Percentiles rank a stretch among this genome's conserved stretches.
These are phyloP conservation scores for Xylogone sp. DNA, from an alignment of 2,329 filamentous ascomycete genomes.

Conservation along the genomic window DNA sequence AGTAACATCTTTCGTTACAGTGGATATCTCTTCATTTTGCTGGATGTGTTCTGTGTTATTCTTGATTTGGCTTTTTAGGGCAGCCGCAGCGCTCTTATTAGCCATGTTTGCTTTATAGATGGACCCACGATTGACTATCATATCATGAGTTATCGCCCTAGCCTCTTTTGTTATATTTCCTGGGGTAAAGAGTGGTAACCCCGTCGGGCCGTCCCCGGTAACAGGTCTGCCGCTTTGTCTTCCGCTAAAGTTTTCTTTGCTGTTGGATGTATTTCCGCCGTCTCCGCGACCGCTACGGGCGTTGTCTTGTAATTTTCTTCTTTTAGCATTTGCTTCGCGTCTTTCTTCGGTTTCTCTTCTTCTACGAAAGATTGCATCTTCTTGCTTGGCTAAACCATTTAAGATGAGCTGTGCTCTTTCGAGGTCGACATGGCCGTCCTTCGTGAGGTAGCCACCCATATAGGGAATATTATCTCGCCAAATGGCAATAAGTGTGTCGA, in stretches of 20 bases:
- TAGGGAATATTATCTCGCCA: slow-evolving; percentile 88
- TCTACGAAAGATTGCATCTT: slow-evolving; percentile 88
- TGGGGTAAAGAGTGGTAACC: slow-evolving; percentile 55
- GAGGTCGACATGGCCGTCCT: slow-evolving; percentile 89
- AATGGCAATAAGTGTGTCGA: slow-evolving; percentile 92
- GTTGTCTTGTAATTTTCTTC: slow-evolving; percentile 67
- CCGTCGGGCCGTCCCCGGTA: slow-evolving; percentile 31
- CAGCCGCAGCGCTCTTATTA: slow-evolving; percentile 92
- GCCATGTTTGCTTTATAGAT: slow-evolving; percentile 69
- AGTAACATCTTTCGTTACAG: slow-evolving; percentile 5
- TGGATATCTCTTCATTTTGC: slow-evolving; percentile 9
- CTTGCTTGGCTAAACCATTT: slow-evolving; percentile 82
- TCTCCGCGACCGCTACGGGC: slow-evolving; percentile 24
- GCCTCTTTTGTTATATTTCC: slow-evolving; percentile 52
- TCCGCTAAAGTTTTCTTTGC: slow-evolving; percentile 22
- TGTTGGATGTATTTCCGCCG: slow-evolving; percentile 28
- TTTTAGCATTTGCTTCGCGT: slow-evolving; percentile 73
- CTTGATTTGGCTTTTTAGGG: slow-evolving; percentile 70
- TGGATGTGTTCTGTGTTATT: slow-evolving; percentile 28
- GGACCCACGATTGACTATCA: slow-evolving; percentile 73
- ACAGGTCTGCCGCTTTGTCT: slow-evolving; percentile 17
- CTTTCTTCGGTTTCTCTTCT: slow-evolving; percentile 83
- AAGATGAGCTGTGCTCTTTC: slow-evolving; percentile 84
- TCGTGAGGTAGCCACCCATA: slow-evolving; percentile 96
- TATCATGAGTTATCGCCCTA: slow-evolving; percentile 73